Base-by-base conservation (phyloP, 1,284 basidiomycete species). In the Trichosporon sp. region DNA sequence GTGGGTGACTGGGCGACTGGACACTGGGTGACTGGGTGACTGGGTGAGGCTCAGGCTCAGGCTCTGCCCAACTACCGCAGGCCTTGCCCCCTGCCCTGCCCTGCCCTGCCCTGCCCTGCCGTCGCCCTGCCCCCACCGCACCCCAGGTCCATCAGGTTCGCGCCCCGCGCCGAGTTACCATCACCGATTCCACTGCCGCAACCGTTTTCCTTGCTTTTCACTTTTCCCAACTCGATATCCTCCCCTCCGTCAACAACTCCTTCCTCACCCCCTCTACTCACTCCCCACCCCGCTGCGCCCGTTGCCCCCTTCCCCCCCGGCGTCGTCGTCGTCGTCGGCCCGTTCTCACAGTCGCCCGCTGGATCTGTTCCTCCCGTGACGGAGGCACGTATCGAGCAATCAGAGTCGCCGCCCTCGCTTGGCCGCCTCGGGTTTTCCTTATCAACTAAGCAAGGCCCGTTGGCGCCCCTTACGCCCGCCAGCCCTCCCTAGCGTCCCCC, bases 361-460 rank as follows among this genome's bases (percentile, higher is more conserved):
- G 47, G 23, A 12, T 51, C 56, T 58, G 53, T 21, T 31, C 56
- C 18, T 60, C 27, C 11, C 27, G 31, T 18, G 27, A 9, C 27
- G 31, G 32, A 31, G 27, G 29, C 56, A 31, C 56, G 27, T 11
- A n/a, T 38, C 32, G 32, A 62, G 35, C 56, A 60, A 60, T 60
- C 56, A 60, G 18, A 31, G 27, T 60, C 27, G 27, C 56, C 56
- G 27, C 27, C 29, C 2, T 31, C 8, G 56, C 29, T 31, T 29
- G 27, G 56, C 56, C 56, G 29, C 56, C 32, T 35, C 35, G 29
- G 56, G 31, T 60, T 65, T 65, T 53, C 51, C 64, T 65, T 53
- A 31, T 53, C 25, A 34, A 51, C 64, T 38, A 27, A 65, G 31
- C 64, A 32, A 35, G 47, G 21, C 47, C 64, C 42, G 23, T 23